Conservation (phyloP, 2,329 filamentous ascomycete genomes). For the Arthrobotrys sphaeroides region DNA sequence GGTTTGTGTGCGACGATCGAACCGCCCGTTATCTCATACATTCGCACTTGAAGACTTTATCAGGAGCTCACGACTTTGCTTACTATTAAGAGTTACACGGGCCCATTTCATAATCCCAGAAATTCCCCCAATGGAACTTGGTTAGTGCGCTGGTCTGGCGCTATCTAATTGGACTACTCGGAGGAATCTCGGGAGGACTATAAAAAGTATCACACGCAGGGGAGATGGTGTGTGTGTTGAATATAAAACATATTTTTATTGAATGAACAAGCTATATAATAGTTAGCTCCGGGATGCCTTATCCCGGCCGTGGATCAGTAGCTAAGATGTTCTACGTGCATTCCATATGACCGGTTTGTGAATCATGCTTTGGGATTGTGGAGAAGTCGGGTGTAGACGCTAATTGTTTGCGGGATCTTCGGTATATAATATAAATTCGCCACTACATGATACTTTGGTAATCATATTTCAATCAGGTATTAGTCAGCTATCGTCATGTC, state of each 20-base stretch:
- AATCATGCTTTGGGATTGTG: constrained; percentile 8
- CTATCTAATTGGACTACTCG: constrained; percentile 37
- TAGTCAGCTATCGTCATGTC: too few species aligned
- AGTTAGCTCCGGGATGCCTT: constrained; percentile 18
- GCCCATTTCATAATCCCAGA: neutral
- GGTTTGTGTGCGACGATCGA: constrained; percentile 9
- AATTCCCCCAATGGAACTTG: too few species aligned
- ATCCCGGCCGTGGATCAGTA: constrained; percentile 28
- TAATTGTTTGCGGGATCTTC: neutral
- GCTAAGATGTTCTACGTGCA: constrained; percentile 14
- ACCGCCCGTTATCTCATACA: neutral
- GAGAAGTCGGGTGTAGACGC: neutral
- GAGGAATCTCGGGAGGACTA: constrained; percentile 49
- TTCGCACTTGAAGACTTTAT: neutral
- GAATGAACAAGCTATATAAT: neutral
- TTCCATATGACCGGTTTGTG: neutral
- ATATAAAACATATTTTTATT: constrained; percentile 6
- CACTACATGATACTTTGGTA: too few species aligned
- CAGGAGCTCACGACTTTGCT: neutral
- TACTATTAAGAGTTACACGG: neutral
- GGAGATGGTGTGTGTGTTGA: constrained; percentile 4
- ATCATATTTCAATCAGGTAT: too few species aligned
- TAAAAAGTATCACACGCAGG: constrained; percentile 1
- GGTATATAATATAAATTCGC: neutral
- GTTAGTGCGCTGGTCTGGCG: neutral